Conservation (phyloP, 495 filamentous ascomycete species). For the Platismatia glauca region DNA sequence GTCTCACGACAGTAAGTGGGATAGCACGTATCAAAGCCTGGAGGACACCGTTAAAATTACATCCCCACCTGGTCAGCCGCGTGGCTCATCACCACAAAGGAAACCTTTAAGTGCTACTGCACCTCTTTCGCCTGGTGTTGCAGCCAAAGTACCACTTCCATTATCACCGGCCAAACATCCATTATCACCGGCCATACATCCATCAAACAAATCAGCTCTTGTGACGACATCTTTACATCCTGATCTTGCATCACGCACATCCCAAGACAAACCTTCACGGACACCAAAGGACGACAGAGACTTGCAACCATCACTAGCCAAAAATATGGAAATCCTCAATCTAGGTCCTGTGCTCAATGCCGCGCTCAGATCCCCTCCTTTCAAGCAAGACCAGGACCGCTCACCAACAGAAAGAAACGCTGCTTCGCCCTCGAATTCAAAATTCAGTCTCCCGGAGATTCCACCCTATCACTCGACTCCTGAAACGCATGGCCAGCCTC, state of each 20-base stretch:
- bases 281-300: constrained; percentile 53
- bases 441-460: constrained; percentile 41
- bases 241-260: constrained; percentile 28
- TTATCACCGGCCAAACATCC: constrained; percentile 30
- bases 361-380: constrained; percentile 24
- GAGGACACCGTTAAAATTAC: constrained; percentile 31
- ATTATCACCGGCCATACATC: constrained; percentile 31
- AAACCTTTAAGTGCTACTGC: constrained; percentile 37
- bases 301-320: constrained; percentile 44
- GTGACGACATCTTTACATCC: constrained; percentile 39
- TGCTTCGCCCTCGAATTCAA: constrained; percentile 15
- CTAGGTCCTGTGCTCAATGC: constrained; percentile 20
- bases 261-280: constrained; percentile 29
- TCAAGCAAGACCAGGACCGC: not conserved
- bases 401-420: constrained; percentile 7
- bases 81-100: constrained; percentile 49
- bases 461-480: constrained; percentile 41
- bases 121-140: constrained; percentile 40
- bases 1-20: not conserved
- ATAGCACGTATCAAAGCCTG: not conserved
- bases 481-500: constrained; percentile 24
- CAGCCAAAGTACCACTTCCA: constrained; percentile 53
- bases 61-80: constrained; percentile 28
- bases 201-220: constrained; percentile 30
- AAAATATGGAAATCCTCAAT: constrained; percentile 47